Conservation (phyloP, 345 rosid genomes). For the Rhodamnia rubescens region DNA sequence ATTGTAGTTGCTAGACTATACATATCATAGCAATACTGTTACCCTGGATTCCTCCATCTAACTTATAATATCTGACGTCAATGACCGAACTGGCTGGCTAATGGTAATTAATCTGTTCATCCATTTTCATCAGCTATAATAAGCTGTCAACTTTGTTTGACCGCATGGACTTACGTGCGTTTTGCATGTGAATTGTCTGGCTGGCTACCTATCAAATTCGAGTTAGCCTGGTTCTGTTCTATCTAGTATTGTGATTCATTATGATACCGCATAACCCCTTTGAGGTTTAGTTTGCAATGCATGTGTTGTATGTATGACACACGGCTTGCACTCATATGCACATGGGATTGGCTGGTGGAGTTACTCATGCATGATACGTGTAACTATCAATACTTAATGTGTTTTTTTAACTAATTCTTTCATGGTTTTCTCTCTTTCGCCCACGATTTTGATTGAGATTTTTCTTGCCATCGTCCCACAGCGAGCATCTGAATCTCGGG, state of each 20-base stretch:
- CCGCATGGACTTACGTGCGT: neutral
- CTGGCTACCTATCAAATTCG: too few species aligned
- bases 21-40: neutral
- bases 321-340: neutral
- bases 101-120: neutral
- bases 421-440: neutral
- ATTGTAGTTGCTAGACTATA: neutral
- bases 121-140: neutral
- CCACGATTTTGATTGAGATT: neutral
- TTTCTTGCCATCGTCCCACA: neutral
- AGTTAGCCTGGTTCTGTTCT: too few species aligned
- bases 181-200: too few species aligned
- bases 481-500: constrained; percentile 27
- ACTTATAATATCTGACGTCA: neutral
- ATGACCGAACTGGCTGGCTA: neutral
- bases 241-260: neutral
- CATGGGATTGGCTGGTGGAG: neutral
- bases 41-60: neutral
- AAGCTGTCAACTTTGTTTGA: neutral
- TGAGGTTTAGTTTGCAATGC: neutral
- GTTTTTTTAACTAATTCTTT: neutral
- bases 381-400: neutral
- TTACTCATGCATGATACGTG: neutral
- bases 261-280: neutral
- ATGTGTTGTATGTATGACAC: neutral